Percentiles rank a stretch among this genome's conserved stretches.
phyloP scores from a whole-genome alignment of 2,329 filamentous ascomycete species.

The Aspergillus tamarii region DNA sequence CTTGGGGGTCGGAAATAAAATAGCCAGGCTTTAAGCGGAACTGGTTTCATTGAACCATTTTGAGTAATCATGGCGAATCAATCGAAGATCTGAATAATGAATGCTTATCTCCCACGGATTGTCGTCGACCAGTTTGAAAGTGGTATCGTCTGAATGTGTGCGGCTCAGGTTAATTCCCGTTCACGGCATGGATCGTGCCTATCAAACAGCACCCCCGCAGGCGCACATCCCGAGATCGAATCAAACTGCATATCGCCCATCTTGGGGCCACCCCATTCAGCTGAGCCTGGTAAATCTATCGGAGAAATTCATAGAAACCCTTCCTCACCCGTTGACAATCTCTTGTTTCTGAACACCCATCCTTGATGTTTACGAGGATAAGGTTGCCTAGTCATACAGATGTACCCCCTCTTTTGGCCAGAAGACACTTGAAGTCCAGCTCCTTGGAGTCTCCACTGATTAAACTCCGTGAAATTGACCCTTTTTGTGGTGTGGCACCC shows the following conservation, averaged over 20 bases:
- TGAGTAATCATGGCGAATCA: background rate
- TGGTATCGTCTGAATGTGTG: background rate
- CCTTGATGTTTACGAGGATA: background rate
- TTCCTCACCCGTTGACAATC: background rate
- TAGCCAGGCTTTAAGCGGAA: background rate
- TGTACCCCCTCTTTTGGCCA: background rate
- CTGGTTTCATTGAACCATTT: background rate
- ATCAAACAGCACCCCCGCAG: constrained; percentile 15
- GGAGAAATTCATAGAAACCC: constrained; percentile 1
- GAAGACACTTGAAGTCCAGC: background rate
- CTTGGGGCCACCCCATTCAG: constrained; percentile 13
- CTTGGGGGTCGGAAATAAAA: background rate
- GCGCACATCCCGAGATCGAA: constrained; percentile 19
- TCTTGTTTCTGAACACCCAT: background rate
- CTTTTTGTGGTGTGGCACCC: constrained; percentile 10
- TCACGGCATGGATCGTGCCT: constrained; percentile 14
- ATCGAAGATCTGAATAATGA: background rate
- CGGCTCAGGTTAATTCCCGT: constrained; percentile 12
- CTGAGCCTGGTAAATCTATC: constrained; percentile 18
- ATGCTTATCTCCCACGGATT: constrained; percentile 8
- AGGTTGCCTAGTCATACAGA: constrained; percentile 2
- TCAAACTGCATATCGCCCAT: constrained; percentile 9
- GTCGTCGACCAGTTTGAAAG: background rate
- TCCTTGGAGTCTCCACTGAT: constrained; percentile 11
- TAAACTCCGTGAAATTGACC: constrained; percentile 10